Conservation (phyloP, 768 basidiomycete species). For the Mycena metata region DNA sequence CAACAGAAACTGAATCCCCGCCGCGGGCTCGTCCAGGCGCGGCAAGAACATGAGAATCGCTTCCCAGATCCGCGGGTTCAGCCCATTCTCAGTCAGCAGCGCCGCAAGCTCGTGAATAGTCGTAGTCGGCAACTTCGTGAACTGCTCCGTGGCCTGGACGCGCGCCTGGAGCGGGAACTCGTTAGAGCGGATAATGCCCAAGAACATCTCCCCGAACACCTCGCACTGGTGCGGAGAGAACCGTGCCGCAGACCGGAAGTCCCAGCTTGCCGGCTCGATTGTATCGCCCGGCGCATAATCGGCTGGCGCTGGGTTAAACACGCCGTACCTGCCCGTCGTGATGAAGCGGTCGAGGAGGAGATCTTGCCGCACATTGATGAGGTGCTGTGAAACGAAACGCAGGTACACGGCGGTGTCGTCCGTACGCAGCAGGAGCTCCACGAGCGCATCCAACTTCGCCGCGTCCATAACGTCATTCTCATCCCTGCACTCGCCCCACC, state of each 20-base stretch:
- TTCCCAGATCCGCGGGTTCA: slow-evolving; percentile 38
- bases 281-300: slow-evolving; percentile 22
- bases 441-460: slow-evolving; percentile 30
- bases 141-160: slow-evolving; percentile 30
- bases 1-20: slow-evolving; percentile 39
- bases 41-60: slow-evolving; percentile 42
- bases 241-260: slow-evolving; percentile 24
- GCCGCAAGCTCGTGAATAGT: slow-evolving; percentile 38
- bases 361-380: slow-evolving; percentile 37
- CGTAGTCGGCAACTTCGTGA: slow-evolving; percentile 38
- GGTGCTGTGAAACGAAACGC: slow-evolving; percentile 28
- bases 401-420: slow-evolving; percentile 38
- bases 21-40: slow-evolving; percentile 39
- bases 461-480: slow-evolving; percentile 22
- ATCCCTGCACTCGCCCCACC: slow-evolving; percentile 32
- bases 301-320: slow-evolving; percentile 30
- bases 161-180: slow-evolving; percentile 29
- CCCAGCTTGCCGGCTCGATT: slow-evolving; percentile 31
- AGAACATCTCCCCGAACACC: slow-evolving; percentile 32
- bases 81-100: slow-evolving; percentile 32
- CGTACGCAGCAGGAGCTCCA: slow-evolving; percentile 31
- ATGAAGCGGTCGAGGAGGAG: slow-evolving; percentile 36
- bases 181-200: slow-evolving; percentile 34
- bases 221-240: slow-evolving; percentile 40
- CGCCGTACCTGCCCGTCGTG: slow-evolving; percentile 28